Evolutionary conservation across 495 filamentous ascomycete species (phyloP), one percentile per base, ranked within the genome.

Genomic region (Penicillium maclennaniae): DNA sequence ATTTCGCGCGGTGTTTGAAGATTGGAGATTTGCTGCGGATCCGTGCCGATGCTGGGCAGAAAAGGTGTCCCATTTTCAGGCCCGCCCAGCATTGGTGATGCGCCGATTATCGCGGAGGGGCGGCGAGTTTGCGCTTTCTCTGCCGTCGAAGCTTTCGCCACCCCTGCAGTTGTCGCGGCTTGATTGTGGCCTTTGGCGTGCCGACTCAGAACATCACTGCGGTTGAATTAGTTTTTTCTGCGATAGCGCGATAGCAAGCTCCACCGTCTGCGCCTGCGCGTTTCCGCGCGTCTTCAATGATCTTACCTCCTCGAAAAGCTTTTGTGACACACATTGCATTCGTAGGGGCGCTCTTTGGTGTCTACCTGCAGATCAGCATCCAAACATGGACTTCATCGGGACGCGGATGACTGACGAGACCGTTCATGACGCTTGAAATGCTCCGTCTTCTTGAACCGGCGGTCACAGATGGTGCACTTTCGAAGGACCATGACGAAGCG

Each of bases 341-440:
- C 73, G 38, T 81, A 81, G 0, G 78, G 78, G 27, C 76, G 74
- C 66, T 81, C 78, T 38, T 78, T 74, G 9, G 78, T 81, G 58
- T 81, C 78, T 81, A 47, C 10, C 38, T 38, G 39, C 7, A 44
- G 16, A 50, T 60, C 45, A 63, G 54, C 31, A 10, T 42, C 23
- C 21, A 21, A 16, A 50, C 17, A 40, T 46, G 15, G 17, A 40
- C 19, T 25, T 46, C 31, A 34, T 17, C 14, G 31, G 9, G 23
- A 45, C 36, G 45, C 40, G 7, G 46, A 39, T 43, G 14, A 70
- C 77, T 69, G 62, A 81, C 78, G 76, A 26, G 76, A 79, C 52
- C 78, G 70, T 54, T 79, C 74, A 62, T 81, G 78, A 20, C 78
- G 74, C 55, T 79, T 79, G 56, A 75, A 73, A 67, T 81, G 78